Conservation (phyloP, 306 rosid genomes). For the Ceratonia siliqua region DNA sequence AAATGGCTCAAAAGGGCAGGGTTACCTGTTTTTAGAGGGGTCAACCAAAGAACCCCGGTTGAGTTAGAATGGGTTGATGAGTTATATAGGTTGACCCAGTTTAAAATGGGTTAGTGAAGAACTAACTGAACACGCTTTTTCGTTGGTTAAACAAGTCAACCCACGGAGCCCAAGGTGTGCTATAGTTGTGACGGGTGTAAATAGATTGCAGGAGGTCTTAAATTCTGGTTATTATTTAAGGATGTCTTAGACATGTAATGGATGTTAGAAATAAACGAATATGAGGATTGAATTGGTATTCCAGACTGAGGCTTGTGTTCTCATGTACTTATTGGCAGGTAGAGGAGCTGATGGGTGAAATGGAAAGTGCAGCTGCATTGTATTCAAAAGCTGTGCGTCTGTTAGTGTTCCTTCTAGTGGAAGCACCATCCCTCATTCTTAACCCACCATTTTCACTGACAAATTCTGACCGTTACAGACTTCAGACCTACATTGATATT, state of each 20-base stretch:
- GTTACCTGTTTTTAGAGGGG: too few relatives aligned
- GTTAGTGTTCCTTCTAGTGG: constrained; percentile 76
- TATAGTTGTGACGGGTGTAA: too few relatives aligned
- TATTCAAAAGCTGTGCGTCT: constrained; percentile 77
- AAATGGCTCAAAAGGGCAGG: too few relatives aligned
- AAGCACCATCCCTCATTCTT: constrained; percentile 87
- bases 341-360: constrained; percentile 83
- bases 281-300: background rate
- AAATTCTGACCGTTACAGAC: constrained; percentile 79
- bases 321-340: constrained; percentile 56
- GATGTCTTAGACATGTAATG: constrained; percentile 3
- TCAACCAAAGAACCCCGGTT: too few relatives aligned
- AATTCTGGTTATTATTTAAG: too few relatives aligned
- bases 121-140: too few relatives aligned
- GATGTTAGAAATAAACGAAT: constrained; percentile 12
- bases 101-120: too few relatives aligned
- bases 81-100: too few relatives aligned
- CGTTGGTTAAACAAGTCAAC: too few relatives aligned
- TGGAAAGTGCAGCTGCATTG: constrained; percentile 68
- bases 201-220: too few relatives aligned
- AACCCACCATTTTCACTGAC: constrained; percentile 88
- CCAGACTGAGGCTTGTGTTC: constrained; percentile 25
- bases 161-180: too few relatives aligned
- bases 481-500: constrained; percentile 70
- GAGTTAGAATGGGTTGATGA: too few relatives aligned